Conservation (phyloP, 2,329 filamentous ascomycete genomes). For the Stemphylium vesicarium region DNA sequence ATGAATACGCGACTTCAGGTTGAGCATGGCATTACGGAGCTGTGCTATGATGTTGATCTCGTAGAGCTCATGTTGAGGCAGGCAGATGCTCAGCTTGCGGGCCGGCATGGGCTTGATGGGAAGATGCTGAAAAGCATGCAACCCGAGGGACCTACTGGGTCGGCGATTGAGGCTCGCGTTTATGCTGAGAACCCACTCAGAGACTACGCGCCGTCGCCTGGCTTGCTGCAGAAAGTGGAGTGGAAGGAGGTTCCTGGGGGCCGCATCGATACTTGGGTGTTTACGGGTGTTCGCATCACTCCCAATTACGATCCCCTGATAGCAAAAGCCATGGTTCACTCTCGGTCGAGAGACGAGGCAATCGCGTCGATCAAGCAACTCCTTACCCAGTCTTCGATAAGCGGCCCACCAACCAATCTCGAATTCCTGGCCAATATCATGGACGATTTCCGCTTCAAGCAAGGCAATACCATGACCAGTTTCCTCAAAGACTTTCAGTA, state of each 20-base stretch:
- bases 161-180: constrained; percentile 61
- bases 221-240: constrained; percentile 62
- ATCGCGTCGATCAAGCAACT: constrained; percentile 54
- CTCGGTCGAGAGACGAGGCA: constrained; percentile 49
- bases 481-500: constrained; percentile 62
- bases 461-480: constrained; percentile 63
- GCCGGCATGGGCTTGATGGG: constrained; percentile 54
- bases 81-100: constrained; percentile 58
- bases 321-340: constrained; percentile 65
- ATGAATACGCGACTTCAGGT: constrained; percentile 67
- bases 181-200: constrained; percentile 66
- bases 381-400: constrained; percentile 56
- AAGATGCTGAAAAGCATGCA: constrained; percentile 53
- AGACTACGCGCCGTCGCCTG: constrained; percentile 65
- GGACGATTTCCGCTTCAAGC: constrained; percentile 52
- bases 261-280: constrained; percentile 70
- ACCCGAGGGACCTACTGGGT: constrained; percentile 52
- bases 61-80: constrained; percentile 64
- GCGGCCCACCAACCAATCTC: constrained; percentile 64
- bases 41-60: constrained; percentile 62
- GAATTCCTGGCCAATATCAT: constrained; percentile 62
- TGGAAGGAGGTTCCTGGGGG: constrained; percentile 59
- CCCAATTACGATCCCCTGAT: constrained; percentile 65
- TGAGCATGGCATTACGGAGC: constrained; percentile 64
- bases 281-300: constrained; percentile 62